A percentile compares a stretch with the other conserved stretches of the same genome.
Conservation (phyloP, 495 filamentous ascomycete genomes). For the Wilcoxina mikolae region DNA sequence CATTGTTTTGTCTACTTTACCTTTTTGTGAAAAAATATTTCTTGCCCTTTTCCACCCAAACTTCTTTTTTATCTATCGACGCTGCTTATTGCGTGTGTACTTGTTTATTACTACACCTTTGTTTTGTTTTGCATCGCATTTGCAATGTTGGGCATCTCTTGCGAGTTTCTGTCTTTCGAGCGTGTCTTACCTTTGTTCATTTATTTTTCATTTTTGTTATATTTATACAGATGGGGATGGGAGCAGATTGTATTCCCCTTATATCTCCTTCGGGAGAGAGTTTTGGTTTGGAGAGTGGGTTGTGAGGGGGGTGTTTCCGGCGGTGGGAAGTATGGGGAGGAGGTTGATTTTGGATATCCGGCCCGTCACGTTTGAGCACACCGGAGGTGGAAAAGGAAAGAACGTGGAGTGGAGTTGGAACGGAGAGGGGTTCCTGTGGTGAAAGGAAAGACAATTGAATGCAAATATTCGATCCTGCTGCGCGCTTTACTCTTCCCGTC, state of each 20-base stretch:
- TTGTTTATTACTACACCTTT: neutral
- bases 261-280: neutral
- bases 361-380: neutral
- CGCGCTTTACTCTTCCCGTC: slow-evolving; percentile 1
- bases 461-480: slow-evolving; percentile 10
- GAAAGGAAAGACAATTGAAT: slow-evolving; percentile 7
- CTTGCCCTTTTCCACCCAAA: slow-evolving; percentile 1
- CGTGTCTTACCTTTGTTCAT: slow-evolving; percentile 15
- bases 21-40: slow-evolving; percentile 17
- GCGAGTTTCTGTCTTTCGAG: slow-evolving; percentile 1
- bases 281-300: neutral
- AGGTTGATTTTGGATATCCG: slow-evolving; percentile 2
- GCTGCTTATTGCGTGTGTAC: slow-evolving; percentile 1
- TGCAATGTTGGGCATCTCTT: slow-evolving; percentile 7
- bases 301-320: neutral
- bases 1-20: slow-evolving; percentile 26
- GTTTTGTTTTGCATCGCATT: slow-evolving; percentile 5
- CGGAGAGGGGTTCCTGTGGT: neutral
- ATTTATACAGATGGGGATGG: slow-evolving; percentile 9
- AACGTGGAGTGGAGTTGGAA: slow-evolving; percentile 3
- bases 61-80: neutral
- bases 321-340: neutral
- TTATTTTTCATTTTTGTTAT: slow-evolving; percentile 14
- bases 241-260: slow-evolving; percentile 5
- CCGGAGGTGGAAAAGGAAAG: slow-evolving; percentile 3